Evolutionary conservation across 2,329 filamentous ascomycete species (phyloP), one percentile per base, ranked within the genome.

Genomic region (Colletotrichum eremochloae): DNA sequence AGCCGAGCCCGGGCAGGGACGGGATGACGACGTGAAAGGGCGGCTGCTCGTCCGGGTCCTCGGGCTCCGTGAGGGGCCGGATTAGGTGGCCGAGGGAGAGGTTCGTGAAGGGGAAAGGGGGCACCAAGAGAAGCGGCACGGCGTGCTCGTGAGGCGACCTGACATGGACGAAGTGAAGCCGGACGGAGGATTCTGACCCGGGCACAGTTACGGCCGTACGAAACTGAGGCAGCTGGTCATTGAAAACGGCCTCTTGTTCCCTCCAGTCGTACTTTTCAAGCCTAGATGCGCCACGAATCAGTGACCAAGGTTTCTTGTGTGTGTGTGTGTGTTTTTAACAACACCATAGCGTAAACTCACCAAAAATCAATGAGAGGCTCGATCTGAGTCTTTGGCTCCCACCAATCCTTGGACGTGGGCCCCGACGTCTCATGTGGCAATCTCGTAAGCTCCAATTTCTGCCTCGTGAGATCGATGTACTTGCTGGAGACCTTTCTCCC

Each of bases 1-100:
- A 93, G 20, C 90, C 91, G 57, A 92, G 83, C 0, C 91, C 91
- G 0, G 91, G 91, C 29, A 93, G 84, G 55, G 89, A 90, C 1
- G 91, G 91, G 29, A 89, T 88, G 29, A 93, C 86, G n/a, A 93
- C 78, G 76, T 93, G 89, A 76, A 93, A 93, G 0, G 89, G 84
- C 71, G 88, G 87, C 24, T 80, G 76, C 53, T 77, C 75, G 66
- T 79, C 76, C 75, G 81, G 78, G 79, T 85, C 82, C 12, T 86
- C 81, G 2, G 90, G 89, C 31, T 89, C 82, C 4, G 86, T 87
- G 55, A 93, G 82, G 5, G 83, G 82, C 40, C 86, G 81, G 64
- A 91, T 82, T 68, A 92, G 82, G 40, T 89, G 87, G 11, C 84
- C 81, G 24, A 92, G 82, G 5, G 89, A 88, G 48, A 93, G 80